These are phyloP conservation scores for Gentiana macrophylla DNA, from an alignment of 257 asterid species.

Conservation along the genomic window DNA sequence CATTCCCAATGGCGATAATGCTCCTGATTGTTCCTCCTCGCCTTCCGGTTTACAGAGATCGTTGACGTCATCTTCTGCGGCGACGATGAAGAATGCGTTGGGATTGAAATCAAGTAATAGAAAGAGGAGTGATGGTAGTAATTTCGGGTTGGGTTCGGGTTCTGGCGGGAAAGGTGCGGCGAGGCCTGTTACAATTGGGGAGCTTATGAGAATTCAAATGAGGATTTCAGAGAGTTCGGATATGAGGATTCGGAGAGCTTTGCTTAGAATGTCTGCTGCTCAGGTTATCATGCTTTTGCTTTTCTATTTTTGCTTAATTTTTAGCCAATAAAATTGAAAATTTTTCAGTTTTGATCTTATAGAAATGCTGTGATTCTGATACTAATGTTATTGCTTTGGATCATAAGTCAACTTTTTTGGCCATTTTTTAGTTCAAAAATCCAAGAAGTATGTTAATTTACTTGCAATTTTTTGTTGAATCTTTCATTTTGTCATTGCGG, in stretches of 20 bases:
- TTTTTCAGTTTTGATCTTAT: too few relatives aligned
- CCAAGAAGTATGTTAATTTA: too few relatives aligned
- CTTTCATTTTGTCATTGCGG: too few relatives aligned
- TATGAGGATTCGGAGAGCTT: constrained; percentile 85
- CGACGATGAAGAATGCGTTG: constrained; percentile 95
- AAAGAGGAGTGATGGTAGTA: constrained; percentile 31
- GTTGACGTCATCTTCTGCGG: constrained; percentile 83
- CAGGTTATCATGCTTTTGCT: constrained; percentile 51
- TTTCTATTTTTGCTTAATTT: too few relatives aligned
- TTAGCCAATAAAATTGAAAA: too few relatives aligned
- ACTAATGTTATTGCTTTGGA: too few relatives aligned
- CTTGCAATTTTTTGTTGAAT: too few relatives aligned
- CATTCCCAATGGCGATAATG: constrained; percentile 17
- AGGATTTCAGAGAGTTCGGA: constrained; percentile 67
- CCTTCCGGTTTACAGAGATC: constrained; percentile 50
- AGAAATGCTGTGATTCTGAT: too few relatives aligned
- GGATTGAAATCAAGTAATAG: constrained; percentile 76
- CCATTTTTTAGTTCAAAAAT: too few relatives aligned
- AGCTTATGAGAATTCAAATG: constrained; percentile 88
- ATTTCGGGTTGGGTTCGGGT: constrained; percentile 18
- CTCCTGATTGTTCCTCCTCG: constrained; percentile 10
- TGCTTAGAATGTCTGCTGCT: constrained; percentile 90
- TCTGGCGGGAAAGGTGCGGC: constrained; percentile 47
- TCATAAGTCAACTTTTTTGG: too few relatives aligned
- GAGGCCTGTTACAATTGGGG: constrained; percentile 78